Evolutionary conservation across 495 filamentous ascomycete species (phyloP).

Genomic region (Talaromyces trachyspermus): DNA sequence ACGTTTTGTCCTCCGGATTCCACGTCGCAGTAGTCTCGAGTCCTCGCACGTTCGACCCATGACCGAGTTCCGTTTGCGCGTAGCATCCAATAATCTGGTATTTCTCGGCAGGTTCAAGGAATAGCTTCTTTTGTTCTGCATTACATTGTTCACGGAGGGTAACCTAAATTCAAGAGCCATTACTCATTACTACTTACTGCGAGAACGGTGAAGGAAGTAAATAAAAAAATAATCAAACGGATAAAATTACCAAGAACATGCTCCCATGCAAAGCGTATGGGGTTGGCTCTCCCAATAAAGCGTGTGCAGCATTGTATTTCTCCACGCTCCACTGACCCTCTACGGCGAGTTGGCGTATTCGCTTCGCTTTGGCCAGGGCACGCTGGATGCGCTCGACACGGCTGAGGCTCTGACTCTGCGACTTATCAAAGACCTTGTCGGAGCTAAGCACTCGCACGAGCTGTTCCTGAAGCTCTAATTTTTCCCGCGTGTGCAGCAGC

Average conservation of each 20-base stretch:
- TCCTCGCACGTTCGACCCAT: constrained; percentile 67
- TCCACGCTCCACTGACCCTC: constrained; percentile 56
- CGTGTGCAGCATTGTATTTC: constrained; percentile 51
- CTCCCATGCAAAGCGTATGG: constrained; percentile 60
- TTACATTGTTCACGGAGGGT: constrained; percentile 64
- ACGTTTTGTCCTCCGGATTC: constrained; percentile 59
- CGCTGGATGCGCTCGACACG: constrained; percentile 57
- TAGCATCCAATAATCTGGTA: constrained; percentile 70
- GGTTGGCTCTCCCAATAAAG: constrained; percentile 56
- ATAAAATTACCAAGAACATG: constrained; percentile 65
- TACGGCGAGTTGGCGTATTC: constrained; percentile 53
- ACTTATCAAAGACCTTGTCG: constrained; percentile 62
- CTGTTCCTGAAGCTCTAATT: constrained; percentile 42
- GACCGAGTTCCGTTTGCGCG: constrained; percentile 69
- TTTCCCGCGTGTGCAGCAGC: constrained; percentile 53
- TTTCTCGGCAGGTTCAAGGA: constrained; percentile 53
- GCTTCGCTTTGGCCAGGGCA: constrained; percentile 56
- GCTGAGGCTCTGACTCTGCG: constrained; percentile 58
- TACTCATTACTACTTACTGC: background rate
- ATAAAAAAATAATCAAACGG: no score
- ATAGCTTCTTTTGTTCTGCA: constrained; percentile 60
- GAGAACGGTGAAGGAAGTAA: background rate
- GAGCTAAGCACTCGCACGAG: constrained; percentile 48
- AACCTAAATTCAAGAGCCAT: constrained; percentile 27
- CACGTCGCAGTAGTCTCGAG: constrained; percentile 68